Conservation (phyloP, 1,139 yeast genomes). For the Blastobotrys persicus region DNA sequence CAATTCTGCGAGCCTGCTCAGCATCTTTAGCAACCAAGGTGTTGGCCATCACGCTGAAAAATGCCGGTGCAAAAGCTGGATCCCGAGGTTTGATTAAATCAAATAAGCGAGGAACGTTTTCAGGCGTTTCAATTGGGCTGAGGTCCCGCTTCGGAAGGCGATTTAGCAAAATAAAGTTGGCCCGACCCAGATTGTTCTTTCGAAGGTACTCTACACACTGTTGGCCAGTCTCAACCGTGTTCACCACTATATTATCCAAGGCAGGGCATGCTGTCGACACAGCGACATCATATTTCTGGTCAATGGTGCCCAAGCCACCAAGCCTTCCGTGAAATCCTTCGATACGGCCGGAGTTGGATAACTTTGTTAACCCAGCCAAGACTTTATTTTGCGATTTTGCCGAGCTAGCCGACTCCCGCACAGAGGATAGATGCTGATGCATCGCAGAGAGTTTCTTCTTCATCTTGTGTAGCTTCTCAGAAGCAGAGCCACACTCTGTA, state of each 20-base stretch:
- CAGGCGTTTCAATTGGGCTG: constrained; percentile 67
- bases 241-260: constrained; percentile 90
- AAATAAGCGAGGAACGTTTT: constrained; percentile 73
- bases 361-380: constrained; percentile 60
- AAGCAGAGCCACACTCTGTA: constrained; percentile 53
- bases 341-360: constrained; percentile 80
- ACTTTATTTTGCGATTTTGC: constrained; percentile 72
- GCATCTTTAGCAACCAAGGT: constrained; percentile 83
- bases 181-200: constrained; percentile 82
- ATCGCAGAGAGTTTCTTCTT: constrained; percentile 52
- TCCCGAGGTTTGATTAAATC: constrained; percentile 74
- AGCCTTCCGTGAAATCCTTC: constrained; percentile 84
- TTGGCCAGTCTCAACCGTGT: constrained; percentile 90
- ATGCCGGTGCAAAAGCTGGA: constrained; percentile 74
- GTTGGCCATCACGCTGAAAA: constrained; percentile 80
- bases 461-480: constrained; percentile 49
- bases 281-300: constrained; percentile 85
- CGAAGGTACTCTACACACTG: constrained; percentile 85
- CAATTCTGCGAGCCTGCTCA: constrained; percentile 80
- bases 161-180: constrained; percentile 77
- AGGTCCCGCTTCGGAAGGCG: constrained; percentile 66
- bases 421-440: constrained; percentile 66
- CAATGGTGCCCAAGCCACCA: constrained; percentile 88
- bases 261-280: constrained; percentile 94
- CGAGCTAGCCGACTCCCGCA: constrained; percentile 54